Percentiles rank a stretch among this genome's conserved stretches.
These are phyloP conservation scores for Carpinus fangiana DNA, from an alignment of 306 rosid genomes.

Conservation along the genomic window DNA sequence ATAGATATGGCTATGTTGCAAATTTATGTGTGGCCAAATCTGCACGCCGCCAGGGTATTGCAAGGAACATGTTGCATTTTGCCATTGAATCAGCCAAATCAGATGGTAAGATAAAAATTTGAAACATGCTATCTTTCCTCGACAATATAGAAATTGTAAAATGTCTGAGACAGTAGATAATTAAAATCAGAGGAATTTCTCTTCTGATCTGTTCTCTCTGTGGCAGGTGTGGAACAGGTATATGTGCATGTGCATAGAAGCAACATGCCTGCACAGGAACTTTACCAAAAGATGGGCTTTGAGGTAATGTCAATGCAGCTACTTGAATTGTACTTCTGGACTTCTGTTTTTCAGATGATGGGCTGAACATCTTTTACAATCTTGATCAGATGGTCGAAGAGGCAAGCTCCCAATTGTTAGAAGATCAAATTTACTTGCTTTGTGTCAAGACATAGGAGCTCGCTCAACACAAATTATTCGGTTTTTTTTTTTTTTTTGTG, in stretches of 20 bases:
- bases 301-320: slow-evolving; percentile 50
- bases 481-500: neutral
- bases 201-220: slow-evolving; percentile 21
- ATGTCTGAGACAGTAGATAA: slow-evolving; percentile 7
- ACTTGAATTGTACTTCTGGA: neutral
- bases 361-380: slow-evolving; percentile 29
- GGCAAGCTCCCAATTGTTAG: slow-evolving; percentile 53
- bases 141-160: neutral
- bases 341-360: slow-evolving; percentile 1
- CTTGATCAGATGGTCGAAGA: slow-evolving; percentile 59
- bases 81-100: slow-evolving; percentile 69
- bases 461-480: neutral
- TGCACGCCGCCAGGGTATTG: slow-evolving; percentile 82
- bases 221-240: slow-evolving; percentile 61
- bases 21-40: slow-evolving; percentile 77
- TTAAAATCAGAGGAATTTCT: slow-evolving; percentile 1
- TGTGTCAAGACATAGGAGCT: slow-evolving; percentile 43
- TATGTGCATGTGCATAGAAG: slow-evolving; percentile 78
- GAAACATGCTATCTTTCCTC: slow-evolving; percentile 2
- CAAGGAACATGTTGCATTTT: slow-evolving; percentile 76
- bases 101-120: slow-evolving; percentile 48
- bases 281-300: slow-evolving; percentile 77
- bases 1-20: slow-evolving; percentile 76
- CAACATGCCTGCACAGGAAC: slow-evolving; percentile 51
- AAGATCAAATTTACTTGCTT: slow-evolving; percentile 64